A percentile compares a stretch with the other conserved stretches of the same genome.
These are phyloP conservation scores for Sarocladiaceae sp. DNA, from an alignment of 2,329 filamentous ascomycete species.

Conservation along the genomic window DNA sequence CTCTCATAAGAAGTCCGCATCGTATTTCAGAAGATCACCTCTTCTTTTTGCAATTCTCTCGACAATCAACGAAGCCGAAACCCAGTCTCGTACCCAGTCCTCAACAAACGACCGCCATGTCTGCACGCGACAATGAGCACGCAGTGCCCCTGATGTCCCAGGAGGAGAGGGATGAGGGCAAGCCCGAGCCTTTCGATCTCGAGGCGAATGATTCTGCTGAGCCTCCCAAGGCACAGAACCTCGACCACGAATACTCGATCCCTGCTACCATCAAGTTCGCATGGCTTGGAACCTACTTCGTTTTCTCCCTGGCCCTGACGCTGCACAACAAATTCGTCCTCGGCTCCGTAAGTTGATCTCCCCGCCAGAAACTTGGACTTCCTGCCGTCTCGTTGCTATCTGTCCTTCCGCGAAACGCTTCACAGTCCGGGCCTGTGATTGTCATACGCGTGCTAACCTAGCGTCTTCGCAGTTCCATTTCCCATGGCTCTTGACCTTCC, in stretches of 20 bases:
- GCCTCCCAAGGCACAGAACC: conserved; percentile 26
- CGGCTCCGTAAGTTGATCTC: conserved; percentile 43
- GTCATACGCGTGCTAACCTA: neutral
- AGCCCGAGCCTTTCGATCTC: conserved; percentile 25
- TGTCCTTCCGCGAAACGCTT: too few species aligned
- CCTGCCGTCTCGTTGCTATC: neutral
- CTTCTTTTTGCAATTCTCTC: neutral
- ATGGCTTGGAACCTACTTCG: conserved; percentile 49
- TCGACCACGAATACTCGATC: conserved; percentile 41
- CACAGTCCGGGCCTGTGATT: too few species aligned
- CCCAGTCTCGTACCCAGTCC: neutral
- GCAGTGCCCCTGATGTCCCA: conserved; percentile 26
- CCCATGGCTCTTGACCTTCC: conserved; percentile 56
- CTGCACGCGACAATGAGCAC: conserved; percentile 27
- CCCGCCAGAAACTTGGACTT: conserved; percentile 10
- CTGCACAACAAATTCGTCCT: conserved; percentile 58
- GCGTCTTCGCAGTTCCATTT: conserved; percentile 44
- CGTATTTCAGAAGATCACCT: too few species aligned
- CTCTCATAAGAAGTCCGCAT: neutral
- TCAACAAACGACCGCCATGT: conserved; percentile 20
- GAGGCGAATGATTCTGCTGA: conserved; percentile 26
- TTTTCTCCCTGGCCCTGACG: conserved; percentile 43
- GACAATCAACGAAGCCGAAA: neutral
- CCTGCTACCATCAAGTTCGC: conserved; percentile 42
- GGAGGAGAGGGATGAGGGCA: conserved; percentile 25